Percentiles rank a stretch among this genome's conserved stretches.
These are phyloP conservation scores for Aspergillus proliferans DNA, from an alignment of 2,329 filamentous ascomycete genomes.

Conservation along the genomic window DNA sequence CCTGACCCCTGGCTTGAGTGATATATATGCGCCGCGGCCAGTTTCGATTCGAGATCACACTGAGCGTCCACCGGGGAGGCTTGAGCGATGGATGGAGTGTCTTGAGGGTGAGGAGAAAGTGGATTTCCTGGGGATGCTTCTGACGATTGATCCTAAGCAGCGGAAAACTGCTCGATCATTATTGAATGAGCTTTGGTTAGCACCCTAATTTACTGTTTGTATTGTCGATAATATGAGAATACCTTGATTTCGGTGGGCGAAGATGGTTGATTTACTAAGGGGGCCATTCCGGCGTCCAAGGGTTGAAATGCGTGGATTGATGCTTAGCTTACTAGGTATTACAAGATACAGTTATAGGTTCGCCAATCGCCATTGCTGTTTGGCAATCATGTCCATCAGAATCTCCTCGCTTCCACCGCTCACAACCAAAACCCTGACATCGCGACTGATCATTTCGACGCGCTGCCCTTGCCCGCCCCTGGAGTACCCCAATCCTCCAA, in stretches of 20 bases:
- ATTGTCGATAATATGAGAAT: too few relatives aligned
- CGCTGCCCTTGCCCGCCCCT: slow-evolving; percentile 10
- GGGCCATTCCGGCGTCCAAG: too few relatives aligned
- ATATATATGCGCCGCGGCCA: too few relatives aligned
- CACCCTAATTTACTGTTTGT: neutral
- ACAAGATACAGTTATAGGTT: neutral
- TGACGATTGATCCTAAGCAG: neutral
- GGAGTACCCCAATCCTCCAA: slow-evolving; percentile 8
- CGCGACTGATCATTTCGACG: slow-evolving; percentile 10
- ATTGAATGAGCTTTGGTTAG: neutral
- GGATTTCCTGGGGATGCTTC: neutral
- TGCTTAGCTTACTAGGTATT: too few relatives aligned
- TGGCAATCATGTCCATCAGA: slow-evolving; percentile 7
- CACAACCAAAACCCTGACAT: slow-evolving; percentile 5
- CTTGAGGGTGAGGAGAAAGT: neutral
- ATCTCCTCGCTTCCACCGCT: slow-evolving; percentile 9
- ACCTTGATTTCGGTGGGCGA: too few relatives aligned
- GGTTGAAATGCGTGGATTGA: too few relatives aligned
- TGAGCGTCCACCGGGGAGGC: neutral
- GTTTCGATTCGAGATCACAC: too few relatives aligned
- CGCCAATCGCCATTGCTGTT: slow-evolving; percentile 4
- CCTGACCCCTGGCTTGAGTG: too few relatives aligned
- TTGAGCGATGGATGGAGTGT: neutral
- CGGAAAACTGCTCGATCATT: neutral
- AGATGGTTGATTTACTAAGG: too few relatives aligned